Percentiles rank a stretch among this genome's conserved stretches.
These are phyloP conservation scores for Tricholoma bakamatsutake DNA, from an alignment of 768 basidiomycete species.

Conservation along the genomic window DNA sequence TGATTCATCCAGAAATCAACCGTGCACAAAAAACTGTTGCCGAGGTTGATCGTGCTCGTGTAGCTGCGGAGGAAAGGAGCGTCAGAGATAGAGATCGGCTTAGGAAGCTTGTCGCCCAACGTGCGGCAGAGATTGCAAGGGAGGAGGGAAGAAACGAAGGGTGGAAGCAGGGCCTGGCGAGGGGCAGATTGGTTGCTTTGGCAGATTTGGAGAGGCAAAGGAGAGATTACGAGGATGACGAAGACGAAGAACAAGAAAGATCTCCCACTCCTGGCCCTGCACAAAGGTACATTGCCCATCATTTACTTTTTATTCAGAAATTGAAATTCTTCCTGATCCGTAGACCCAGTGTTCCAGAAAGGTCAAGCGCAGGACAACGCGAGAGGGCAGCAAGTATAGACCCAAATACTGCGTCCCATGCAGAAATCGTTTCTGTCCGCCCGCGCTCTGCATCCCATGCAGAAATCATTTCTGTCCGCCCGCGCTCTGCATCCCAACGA, in stretches of 20 bases:
- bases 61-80: slow-evolving; percentile 43
- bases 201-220: background rate
- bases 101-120: slow-evolving; percentile 40
- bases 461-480: slow-evolving; percentile 9
- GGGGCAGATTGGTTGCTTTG: slow-evolving; percentile 19
- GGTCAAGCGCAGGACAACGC: background rate
- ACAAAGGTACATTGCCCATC: background rate
- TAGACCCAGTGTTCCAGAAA: background rate
- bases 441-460: slow-evolving; percentile 13
- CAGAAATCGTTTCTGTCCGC: slow-evolving; percentile 9
- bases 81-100: slow-evolving; percentile 38
- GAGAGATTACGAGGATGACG: slow-evolving; percentile 3
- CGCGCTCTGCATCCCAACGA: slow-evolving; percentile 10
- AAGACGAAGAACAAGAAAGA: slow-evolving; percentile 1
- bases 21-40: slow-evolving; percentile 49
- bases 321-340: background rate
- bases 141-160: slow-evolving; percentile 51
- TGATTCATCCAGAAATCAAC: slow-evolving; percentile 34
- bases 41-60: slow-evolving; percentile 40
- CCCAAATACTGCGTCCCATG: slow-evolving; percentile 8
- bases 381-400: slow-evolving; percentile 3
- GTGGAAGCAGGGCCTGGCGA: slow-evolving; percentile 40
- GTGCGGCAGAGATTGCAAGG: slow-evolving; percentile 41
- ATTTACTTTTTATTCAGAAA: background rate
- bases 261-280: background rate